A percentile compares a stretch with the other conserved stretches of the same genome.
These are phyloP conservation scores for Cinchona pubescens DNA, from an alignment of 257 asterid species.

Conservation along the genomic window DNA sequence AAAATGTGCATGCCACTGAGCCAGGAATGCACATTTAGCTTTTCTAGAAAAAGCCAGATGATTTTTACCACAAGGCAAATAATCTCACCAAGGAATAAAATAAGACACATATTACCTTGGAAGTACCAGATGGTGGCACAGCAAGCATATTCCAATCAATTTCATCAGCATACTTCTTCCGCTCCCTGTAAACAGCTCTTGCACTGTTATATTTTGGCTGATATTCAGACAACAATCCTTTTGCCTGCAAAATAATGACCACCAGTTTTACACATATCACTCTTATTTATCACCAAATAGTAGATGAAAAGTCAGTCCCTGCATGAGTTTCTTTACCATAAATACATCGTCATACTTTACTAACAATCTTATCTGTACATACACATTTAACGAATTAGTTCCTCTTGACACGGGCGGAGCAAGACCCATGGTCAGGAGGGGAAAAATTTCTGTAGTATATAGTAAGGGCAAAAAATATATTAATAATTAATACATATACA, in stretches of 20 bases:
- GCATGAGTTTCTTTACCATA: not conserved
- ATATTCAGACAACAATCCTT: constrained; percentile 86
- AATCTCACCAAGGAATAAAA: not conserved
- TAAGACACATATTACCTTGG: constrained; percentile 50
- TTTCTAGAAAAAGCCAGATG: too few relatives aligned
- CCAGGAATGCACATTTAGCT: not conserved
- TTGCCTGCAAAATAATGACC: constrained; percentile 64
- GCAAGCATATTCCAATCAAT: constrained; percentile 99
- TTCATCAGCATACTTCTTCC: constrained; percentile 84
- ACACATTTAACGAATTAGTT: not conserved
- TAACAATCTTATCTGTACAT: not conserved
- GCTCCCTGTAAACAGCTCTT: constrained; percentile 95
- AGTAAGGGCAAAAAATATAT: too few relatives aligned
- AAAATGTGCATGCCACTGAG: not conserved
- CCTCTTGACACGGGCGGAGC: not conserved
- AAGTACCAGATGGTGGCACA: constrained; percentile 83
- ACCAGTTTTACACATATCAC: constrained; percentile 8
- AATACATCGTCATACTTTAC: not conserved
- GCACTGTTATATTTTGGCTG: constrained; percentile 97
- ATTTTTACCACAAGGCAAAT: not conserved
- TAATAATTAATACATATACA: too few relatives aligned
- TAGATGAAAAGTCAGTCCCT: not conserved
- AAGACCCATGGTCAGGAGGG: too few relatives aligned
- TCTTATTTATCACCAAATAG: not conserved
- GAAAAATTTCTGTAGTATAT: too few relatives aligned